phyloP scores from a whole-genome alignment of 1,139 yeast genomes.

The Taphrina communis region DNA sequence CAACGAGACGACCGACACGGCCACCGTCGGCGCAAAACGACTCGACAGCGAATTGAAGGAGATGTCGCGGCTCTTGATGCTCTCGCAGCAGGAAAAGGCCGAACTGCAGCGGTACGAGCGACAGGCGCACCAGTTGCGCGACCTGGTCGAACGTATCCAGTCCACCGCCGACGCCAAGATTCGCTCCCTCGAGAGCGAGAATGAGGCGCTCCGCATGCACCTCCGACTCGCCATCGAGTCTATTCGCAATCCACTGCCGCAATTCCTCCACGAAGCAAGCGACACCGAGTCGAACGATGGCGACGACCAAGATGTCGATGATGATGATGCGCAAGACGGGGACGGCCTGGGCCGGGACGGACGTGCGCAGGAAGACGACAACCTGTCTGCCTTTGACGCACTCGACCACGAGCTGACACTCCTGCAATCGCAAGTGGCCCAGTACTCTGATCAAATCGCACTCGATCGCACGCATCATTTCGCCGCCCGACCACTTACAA shows the following conservation, averaged over 20 bases:
- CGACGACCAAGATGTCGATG: neutral
- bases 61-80: slow-evolving; percentile 31
- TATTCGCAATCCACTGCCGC: slow-evolving; percentile 40
- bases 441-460: slow-evolving; percentile 17
- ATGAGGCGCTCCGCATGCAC: slow-evolving; percentile 41
- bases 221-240: slow-evolving; percentile 41
- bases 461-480: neutral
- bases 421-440: neutral
- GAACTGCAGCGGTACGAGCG: slow-evolving; percentile 30
- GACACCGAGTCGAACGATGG: neutral
- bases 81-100: slow-evolving; percentile 36
- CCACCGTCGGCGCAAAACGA: slow-evolving; percentile 21
- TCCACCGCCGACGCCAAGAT: slow-evolving; percentile 32
- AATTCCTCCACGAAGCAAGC: slow-evolving; percentile 1
- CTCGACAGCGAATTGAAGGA: slow-evolving; percentile 34
- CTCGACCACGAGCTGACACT: slow-evolving; percentile 21
- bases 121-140: slow-evolving; percentile 30
- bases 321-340: neutral
- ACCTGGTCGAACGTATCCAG: slow-evolving; percentile 22
- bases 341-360: neutral
- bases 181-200: slow-evolving; percentile 34
- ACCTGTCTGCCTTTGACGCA: slow-evolving; percentile 2
- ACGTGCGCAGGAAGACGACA: neutral
- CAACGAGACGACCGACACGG: slow-evolving; percentile 48
- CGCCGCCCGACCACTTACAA: neutral